Base-by-base conservation (phyloP, 2,329 filamentous ascomycete species). In the Annulohypoxylon truncatum region DNA sequence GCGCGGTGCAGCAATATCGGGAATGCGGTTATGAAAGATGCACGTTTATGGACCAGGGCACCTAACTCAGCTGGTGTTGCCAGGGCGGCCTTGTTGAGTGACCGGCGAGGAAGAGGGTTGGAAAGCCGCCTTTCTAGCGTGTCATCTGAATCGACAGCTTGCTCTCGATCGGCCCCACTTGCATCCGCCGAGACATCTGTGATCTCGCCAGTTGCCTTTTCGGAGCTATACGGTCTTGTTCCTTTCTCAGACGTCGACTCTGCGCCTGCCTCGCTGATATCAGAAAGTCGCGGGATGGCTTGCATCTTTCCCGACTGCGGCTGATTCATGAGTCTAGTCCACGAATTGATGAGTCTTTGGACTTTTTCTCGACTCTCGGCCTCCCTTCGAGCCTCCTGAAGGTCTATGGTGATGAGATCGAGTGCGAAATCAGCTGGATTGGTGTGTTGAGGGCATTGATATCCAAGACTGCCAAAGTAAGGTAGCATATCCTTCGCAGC, bases 361-460 rank as follows among this genome's bases (percentile, higher is more conserved):
- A 93, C 91, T 54, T 87, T 87, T 29, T 84, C 82, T 9, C 90
- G 83, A 54, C 87, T 92, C 44, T 87, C 83, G 0, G 82, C 82
- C 75, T 94, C 91, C 18, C 85, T 82, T 1, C 83, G 79, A 29
- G 85, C 87, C 40, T 90, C 85, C 66, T 93, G 91, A 0, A 94
- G 80, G 71, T 94, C 90, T 22, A 94, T 86, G 0, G 91, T 94
- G 54, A 94, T 92, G 52, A 93, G 82, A 71, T 94, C 91, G 6
- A 94, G 82, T 0, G 90, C 90, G 75, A 92, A 94, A 75, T 94
- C 92, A 0, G 92, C 91, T 0, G 92, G 91, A 67, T 94, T 94
- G 0, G 90, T 91, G 62, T 90, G 87, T 12, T 82, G 81, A 0
- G 90, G 90, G 72, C 91, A 94, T 10, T 87, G 80, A 67, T 88